Percentiles rank a stretch among this genome's conserved stretches.
Evolutionary conservation across 345 rosid species (phyloP).

Genomic region (Geranium rotundifolium): DNA sequence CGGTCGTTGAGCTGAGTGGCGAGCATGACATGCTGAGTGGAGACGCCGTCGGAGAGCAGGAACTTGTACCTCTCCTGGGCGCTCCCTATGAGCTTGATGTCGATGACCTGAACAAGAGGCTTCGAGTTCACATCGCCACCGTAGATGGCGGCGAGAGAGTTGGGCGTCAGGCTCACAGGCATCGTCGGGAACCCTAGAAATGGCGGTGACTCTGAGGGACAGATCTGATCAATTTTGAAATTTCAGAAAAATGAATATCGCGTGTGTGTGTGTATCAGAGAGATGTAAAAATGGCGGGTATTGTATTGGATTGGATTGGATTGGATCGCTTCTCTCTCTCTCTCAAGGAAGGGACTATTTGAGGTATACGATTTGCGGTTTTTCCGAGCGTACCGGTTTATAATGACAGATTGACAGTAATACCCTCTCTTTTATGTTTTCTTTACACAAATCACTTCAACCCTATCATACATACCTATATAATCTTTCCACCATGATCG

Average conservation of each 20-base stretch:
- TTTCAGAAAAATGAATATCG: neutral
- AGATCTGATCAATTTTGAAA: neutral
- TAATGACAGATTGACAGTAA: too few relatives aligned
- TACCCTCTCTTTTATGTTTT: too few relatives aligned
- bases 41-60: slow-evolving; percentile 51
- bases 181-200: slow-evolving; percentile 15
- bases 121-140: slow-evolving; percentile 66
- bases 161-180: slow-evolving; percentile 66
- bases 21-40: slow-evolving; percentile 69
- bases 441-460: too few relatives aligned
- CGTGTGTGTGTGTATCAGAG: too few relatives aligned
- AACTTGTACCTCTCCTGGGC: slow-evolving; percentile 68
- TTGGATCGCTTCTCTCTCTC: neutral
- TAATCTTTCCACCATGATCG: too few relatives aligned
- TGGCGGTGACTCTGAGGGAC: neutral
- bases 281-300: neutral
- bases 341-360: too few relatives aligned
- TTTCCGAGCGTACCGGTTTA: too few relatives aligned
- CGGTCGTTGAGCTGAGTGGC: slow-evolving; percentile 74
- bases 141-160: slow-evolving; percentile 52
- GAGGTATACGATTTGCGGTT: too few relatives aligned
- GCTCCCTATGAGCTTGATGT: slow-evolving; percentile 47
- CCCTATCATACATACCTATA: too few relatives aligned
- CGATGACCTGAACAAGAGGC: slow-evolving; percentile 74
- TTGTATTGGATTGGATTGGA: neutral